Base-by-base conservation (phyloP, 2,329 filamentous ascomycete species). In the Colletotrichum lentis region DNA sequence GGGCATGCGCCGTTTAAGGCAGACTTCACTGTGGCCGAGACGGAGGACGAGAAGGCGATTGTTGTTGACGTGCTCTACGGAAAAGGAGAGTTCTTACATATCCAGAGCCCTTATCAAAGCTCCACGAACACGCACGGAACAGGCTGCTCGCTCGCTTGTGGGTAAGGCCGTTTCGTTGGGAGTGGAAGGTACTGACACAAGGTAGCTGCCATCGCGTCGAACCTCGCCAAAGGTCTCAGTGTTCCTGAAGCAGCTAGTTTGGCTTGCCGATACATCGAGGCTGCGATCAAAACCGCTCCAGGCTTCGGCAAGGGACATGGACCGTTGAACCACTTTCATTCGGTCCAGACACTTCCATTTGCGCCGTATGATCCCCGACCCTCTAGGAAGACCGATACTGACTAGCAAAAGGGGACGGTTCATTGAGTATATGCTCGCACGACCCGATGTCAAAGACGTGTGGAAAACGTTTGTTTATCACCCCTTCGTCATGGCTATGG, bases 81-180 rank as follows among this genome's bases (percentile, higher is more conserved):
- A 7, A 79, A 78, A 0, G 84, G 84, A 0, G 82, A 80, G 0
- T 77, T 85, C 0, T 82, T 88, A 1, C 81, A 88, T 46, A 85
- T 97, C 56, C 85, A 94, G 77, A 91, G 88, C 46, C 83, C 84
- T 5, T 97, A 91, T 75, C 84, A 93, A 70, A 80, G 84, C 11
- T 93, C 91, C 10, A 90, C 84, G 68, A 95, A 95, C 75, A 98
- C 95, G 0, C 96, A 99, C 74, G 96, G 96, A 0, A 98, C 96
- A 0, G 96, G 96, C 4, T 99, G 96, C 76, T 96, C 94, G 11
- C 85, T 98, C 68, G 96, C 96, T 47, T 97, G 90, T 92, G 78
- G 81, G 89, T 83, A 37, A 58, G 5, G 2, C 5, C 12, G 1
- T 7, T 27, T 14, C 20, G 5, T 5, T 16, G 4, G 4, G n/a